A percentile compares a stretch with the other conserved stretches of the same genome.
phyloP scores from a whole-genome alignment of 306 rosid species.

The Canavalia ensiformis region DNA sequence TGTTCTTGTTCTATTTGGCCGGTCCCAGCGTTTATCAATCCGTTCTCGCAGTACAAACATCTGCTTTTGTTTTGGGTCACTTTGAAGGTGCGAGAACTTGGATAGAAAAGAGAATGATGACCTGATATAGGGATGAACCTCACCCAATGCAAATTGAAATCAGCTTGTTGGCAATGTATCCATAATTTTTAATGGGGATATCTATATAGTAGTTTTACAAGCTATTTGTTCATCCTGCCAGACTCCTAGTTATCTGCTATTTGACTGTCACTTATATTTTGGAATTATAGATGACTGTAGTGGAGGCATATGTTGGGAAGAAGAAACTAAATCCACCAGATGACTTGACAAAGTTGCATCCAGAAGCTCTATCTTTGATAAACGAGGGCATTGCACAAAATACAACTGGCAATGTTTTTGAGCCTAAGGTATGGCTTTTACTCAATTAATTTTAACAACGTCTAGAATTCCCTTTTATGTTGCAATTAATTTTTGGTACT shows the following conservation, averaged over 20 bases:
- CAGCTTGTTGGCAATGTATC: not conserved
- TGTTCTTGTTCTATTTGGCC: too few relatives aligned
- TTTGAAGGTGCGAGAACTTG: constrained; percentile 19
- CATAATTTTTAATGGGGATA: constrained; percentile 5
- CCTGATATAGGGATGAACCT: constrained; percentile 22
- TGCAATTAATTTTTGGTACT: constrained; percentile 31
- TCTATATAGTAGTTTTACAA: constrained; percentile 38
- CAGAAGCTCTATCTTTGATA: constrained; percentile 62
- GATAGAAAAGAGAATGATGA: constrained; percentile 24
- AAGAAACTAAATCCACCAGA: constrained; percentile 61
- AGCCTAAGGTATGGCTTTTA: constrained; percentile 66
- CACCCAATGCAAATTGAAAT: constrained; percentile 16
- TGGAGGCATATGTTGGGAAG: constrained; percentile 82
- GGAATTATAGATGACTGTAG: constrained; percentile 87
- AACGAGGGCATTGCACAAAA: constrained; percentile 89
- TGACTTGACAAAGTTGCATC: constrained; percentile 67
- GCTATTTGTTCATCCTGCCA: constrained; percentile 30
- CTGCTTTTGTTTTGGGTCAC: not conserved
- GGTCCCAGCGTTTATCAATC: too few relatives aligned
- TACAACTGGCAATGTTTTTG: constrained; percentile 83
- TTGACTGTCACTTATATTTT: constrained; percentile 21
- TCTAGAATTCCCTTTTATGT: constrained; percentile 35
- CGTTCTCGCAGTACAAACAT: too few relatives aligned
- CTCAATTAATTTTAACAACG: constrained; percentile 30
- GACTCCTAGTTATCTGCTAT: constrained; percentile 26